Evolutionary conservation across 140 eudicot species (phyloP).

Genomic region (Erigeron philadelphicus): DNA sequence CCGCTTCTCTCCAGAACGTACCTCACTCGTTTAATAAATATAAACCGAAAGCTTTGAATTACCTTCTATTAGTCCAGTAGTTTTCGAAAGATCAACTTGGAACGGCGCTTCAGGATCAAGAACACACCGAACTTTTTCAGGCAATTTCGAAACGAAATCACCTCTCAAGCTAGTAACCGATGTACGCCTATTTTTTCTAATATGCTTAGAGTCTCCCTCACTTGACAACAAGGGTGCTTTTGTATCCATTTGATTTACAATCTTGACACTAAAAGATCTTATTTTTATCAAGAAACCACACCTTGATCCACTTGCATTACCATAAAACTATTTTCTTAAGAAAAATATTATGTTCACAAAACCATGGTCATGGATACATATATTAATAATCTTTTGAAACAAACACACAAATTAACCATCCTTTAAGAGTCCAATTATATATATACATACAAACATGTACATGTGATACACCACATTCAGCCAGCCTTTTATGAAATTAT

Average conservation of each 20-base stretch:
- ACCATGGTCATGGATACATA: background rate
- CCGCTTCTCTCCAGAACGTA: too few relatives aligned
- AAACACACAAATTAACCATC: slow-evolving; percentile 5
- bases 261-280: slow-evolving; percentile 7
- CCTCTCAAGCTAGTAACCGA: slow-evolving; percentile 39
- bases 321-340: background rate
- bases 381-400: slow-evolving; percentile 4
- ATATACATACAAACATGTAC: slow-evolving; percentile 5
- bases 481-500: slow-evolving; percentile 1
- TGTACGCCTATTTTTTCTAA: slow-evolving; percentile 22
- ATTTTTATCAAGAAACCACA: slow-evolving; percentile 20
- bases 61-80: slow-evolving; percentile 58
- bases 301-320: slow-evolving; percentile 20
- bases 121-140: slow-evolving; percentile 48
- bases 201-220: slow-evolving; percentile 22
- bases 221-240: slow-evolving; percentile 46
- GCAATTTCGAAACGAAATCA: slow-evolving; percentile 61
- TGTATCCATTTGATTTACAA: slow-evolving; percentile 39
- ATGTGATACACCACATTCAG: slow-evolving; percentile 6
- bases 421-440: slow-evolving; percentile 14
- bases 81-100: slow-evolving; percentile 52
- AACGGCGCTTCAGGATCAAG: slow-evolving; percentile 73
- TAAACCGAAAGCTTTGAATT: slow-evolving; percentile 5
- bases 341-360: slow-evolving; percentile 8
- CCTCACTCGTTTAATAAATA: background rate